These are phyloP conservation scores for Clarkia xantiana DNA, from an alignment of 345 rosid genomes.

Conservation along the genomic window DNA sequence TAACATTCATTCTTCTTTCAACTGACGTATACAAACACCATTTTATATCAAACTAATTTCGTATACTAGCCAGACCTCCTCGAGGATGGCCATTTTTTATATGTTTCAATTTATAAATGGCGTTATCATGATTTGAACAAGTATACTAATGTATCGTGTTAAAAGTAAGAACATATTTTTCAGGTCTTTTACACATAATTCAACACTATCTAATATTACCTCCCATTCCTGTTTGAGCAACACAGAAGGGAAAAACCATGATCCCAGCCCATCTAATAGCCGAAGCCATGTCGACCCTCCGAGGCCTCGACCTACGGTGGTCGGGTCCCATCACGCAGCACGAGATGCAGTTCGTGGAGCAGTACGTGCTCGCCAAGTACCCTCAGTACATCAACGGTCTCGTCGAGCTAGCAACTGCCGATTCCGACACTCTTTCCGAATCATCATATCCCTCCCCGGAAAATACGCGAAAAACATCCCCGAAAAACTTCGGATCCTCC, in stretches of 20 bases:
- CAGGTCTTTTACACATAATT: too few species aligned
- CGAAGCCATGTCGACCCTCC: constrained; percentile 43
- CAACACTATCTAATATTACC: too few species aligned
- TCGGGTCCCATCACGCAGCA: constrained; percentile 53
- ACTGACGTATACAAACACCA: too few species aligned
- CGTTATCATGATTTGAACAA: too few species aligned
- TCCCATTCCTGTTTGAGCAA: neutral
- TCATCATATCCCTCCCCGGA: constrained; percentile 21
- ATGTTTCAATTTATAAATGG: too few species aligned
- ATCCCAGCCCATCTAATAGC: constrained; percentile 47
- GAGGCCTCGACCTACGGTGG: constrained; percentile 53
- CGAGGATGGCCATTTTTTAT: too few species aligned
- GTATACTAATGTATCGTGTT: too few species aligned
- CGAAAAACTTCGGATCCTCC: constrained; percentile 14
- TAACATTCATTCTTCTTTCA: too few species aligned
- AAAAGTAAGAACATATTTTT: too few species aligned
- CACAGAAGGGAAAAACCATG: constrained; percentile 27
- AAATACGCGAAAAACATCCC: constrained; percentile 21
- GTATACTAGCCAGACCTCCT: too few species aligned
- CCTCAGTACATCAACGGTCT: constrained; percentile 45
- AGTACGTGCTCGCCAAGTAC: constrained; percentile 50
- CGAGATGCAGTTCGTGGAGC: constrained; percentile 53
- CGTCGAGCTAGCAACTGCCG: constrained; percentile 15
- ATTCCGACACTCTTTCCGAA: constrained; percentile 16
- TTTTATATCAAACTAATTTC: too few species aligned